Evolutionary conservation across 495 filamentous ascomycete species (phyloP), one percentile per base, ranked within the genome.

Genomic region (Penicillium flavigenum): DNA sequence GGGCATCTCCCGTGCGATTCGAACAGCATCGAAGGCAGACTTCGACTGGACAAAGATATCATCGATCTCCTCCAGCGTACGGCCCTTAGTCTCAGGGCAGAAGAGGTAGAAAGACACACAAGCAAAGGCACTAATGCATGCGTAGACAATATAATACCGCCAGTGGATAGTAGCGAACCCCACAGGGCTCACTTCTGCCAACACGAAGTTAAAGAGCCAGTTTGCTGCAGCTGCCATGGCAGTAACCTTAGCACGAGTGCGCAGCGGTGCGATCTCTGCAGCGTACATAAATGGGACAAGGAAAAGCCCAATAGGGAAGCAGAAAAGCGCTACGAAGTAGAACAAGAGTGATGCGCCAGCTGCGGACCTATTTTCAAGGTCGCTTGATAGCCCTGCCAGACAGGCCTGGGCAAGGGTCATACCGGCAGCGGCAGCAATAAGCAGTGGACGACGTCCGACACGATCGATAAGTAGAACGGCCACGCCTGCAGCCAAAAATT

Each of bases 81-180:
- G 81, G 53, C 79, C 81, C 14, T 81, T 81, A 1, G 85, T 88
- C 68, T 87, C 85, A 0, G 84, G 84, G 59, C 81, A 86, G 76
- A 86, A 82, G 68, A 84, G 79, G 62, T 82, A 85, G 51, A 86
- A 76, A 16, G 72, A 66, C 0, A 79, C 80, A n/a, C 84, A 69
- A 50, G 85, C 83, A 60, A 78, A 73, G 49, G 79, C 80, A 63
- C 86, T 87, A 67, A 84, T 84, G 52, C 80, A 79, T 11, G 85
- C 84, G 61, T 87, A 88, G 54, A 87, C 83, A 63, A 86, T 79
- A 64, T 88, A 88, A 2, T 83, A 87, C 63, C 80, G 71, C 65
- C 81, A 87, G n/a, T 70, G 68, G 58, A 87, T 86, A 32, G 69
- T 82, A 57, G 79, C 65, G 65, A 87, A 87, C 0, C 79, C 73